Base-by-base conservation (phyloP, 2,329 filamentous ascomycete genomes). In the Penicillium sp. region DNA sequence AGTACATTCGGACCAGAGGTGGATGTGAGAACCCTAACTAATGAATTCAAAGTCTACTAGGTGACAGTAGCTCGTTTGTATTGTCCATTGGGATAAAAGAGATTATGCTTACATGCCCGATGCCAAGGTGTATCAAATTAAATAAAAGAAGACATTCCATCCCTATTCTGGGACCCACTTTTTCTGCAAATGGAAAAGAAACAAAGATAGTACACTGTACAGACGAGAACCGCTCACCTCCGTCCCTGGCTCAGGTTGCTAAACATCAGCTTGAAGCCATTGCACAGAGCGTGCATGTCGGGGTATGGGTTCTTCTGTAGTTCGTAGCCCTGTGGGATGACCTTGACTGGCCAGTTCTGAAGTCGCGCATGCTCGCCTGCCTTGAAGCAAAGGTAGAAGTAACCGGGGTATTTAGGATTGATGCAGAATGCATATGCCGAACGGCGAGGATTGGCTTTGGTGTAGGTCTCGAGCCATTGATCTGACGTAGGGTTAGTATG, bases 311-410 rank as follows among this genome's bases (percentile, higher is more conserved):
- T 87, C 59, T 87, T 88, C 72, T 90, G 84, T 62, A 99, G 79
- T 75, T 97, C 90, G 66, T 92, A 99, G 4, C 89, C 93, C 63
- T 95, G 88, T 2, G 93, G 93, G 14, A 97, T 87, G 31, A 96
- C 85, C 61, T 93, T 91, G 56, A 99, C 89, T 4, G 84, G 82
- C 85, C 92, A 91, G 39, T 83, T 84, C 55, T 87, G 84, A 45
- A 92, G 82, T 37, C 77, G 79, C 2, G 89, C 87, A 41, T 80
- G 77, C 60, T 85, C 80, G 53, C 88, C 92, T 19, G 90, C 89
- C 75, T 97, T 97, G 82, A 96, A 99, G 75, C 90, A 95, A 34
- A 99, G 81, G 75, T 84, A 87, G 74, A 99, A 99, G 76, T 95
- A 95, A 29, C 93, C 93, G 0, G 93, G 88, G 67, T 92, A 87